phyloP scores from a whole-genome alignment of 2,329 filamentous ascomycete species.

The Podosphaera aphanis region DNA sequence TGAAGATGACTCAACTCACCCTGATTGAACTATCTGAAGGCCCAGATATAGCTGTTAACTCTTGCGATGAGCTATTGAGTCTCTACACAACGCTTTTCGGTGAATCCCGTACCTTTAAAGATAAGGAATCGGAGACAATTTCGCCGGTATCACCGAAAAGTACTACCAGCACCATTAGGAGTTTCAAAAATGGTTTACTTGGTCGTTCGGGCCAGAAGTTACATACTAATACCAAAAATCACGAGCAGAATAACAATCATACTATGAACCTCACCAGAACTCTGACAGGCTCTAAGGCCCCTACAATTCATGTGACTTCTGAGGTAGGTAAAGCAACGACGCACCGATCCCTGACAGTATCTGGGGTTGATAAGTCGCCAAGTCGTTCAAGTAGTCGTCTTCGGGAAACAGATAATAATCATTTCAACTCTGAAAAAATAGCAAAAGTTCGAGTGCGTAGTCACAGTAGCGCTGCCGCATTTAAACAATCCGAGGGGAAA shows the following conservation, averaged over 20 bases:
- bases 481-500: background rate
- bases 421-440: background rate
- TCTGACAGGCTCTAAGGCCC: slow-evolving; percentile 19
- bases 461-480: background rate
- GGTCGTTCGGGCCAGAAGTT: slow-evolving; percentile 27
- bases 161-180: slow-evolving; percentile 46
- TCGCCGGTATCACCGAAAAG: slow-evolving; percentile 40
- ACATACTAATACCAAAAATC: slow-evolving; percentile 17
- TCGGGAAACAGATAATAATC: slow-evolving; percentile 16
- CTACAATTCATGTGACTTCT: slow-evolving; percentile 55
- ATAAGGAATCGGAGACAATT: slow-evolving; percentile 17
- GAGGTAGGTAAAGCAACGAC: slow-evolving; percentile 27
- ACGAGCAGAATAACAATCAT: background rate
- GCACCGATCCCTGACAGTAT: slow-evolving; percentile 5
- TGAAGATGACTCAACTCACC: slow-evolving; percentile 83
- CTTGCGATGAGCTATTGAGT: slow-evolving; percentile 60
- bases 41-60: slow-evolving; percentile 65
- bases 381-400: slow-evolving; percentile 18
- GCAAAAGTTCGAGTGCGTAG: background rate
- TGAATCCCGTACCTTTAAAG: slow-evolving; percentile 22
- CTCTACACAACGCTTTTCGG: slow-evolving; percentile 68
- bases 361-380: slow-evolving; percentile 17
- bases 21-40: slow-evolving; percentile 68
- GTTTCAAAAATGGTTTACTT: slow-evolving; percentile 55
- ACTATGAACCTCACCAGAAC: slow-evolving; percentile 5